Base-by-base conservation (phyloP, 306 rosid genomes). In the Cucurbita moschata region DNA sequence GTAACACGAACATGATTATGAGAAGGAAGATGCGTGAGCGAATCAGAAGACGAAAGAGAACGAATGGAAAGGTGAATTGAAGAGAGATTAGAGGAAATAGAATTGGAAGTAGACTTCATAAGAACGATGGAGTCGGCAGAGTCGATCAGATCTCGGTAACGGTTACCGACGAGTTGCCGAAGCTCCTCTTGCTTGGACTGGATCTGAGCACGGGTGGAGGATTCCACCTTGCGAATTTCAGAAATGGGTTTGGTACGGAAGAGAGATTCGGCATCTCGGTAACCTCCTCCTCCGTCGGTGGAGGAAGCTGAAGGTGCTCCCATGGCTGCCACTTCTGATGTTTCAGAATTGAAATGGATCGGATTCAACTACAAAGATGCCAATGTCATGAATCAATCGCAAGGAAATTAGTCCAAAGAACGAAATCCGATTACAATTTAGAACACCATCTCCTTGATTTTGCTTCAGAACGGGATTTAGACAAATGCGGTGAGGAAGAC, bases 141-240 rank as follows among this genome's bases (percentile, higher is more conserved):
- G 82, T 94, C 97, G 37, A 94, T 94, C 76, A 94, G 97, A 76
- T 91, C 99, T 19, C 99, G 96, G 77, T 94, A 94, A 10, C 99
- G 96, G 47, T 85, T 89, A 4, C 99, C 99, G 15, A 94, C 96
- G 10, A 91, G 96, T 64, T 89, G 97, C n/a, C 97, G 92, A 81
- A 94, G 97, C 87, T 94, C 99, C 83, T 91, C 99, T 67, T 85
- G 90, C 85, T 94, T 94, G 72, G 87, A 86, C 47, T 91, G 96
- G 96, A 94, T 94, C 87, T 86, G 96, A 40, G 76, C 74, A 23
- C 91, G 90, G 8, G 92, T 94, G 15, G 78, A 67, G 38, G 88
- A 53, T 77, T 94, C 99, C 30, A 80, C 89, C 77, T 86, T 84
- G 0, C 96, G 89, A 86, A 94, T 94, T 86, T 94, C 99, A n/a